Base-by-base conservation (phyloP, 345 rosid genomes). In the Rubroshorea leprosula region DNA sequence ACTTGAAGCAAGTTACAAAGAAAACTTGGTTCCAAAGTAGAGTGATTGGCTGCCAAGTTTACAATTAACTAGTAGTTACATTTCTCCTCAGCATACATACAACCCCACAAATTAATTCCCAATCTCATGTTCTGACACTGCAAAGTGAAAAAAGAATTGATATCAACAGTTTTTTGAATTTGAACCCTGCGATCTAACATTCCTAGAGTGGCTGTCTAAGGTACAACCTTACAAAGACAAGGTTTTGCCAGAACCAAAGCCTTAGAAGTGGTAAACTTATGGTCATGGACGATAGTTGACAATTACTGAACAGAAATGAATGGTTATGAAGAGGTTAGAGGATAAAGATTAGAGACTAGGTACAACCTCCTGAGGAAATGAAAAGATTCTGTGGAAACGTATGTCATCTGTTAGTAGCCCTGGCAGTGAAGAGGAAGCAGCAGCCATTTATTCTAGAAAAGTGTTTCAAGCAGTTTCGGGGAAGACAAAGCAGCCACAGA, bases 401-500 rank as follows among this genome's bases (percentile, higher is more conserved):
- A 10, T 35, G 52, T 72, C 44, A 58, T 61, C 79, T 67, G 74
- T 62, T 69, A 72, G 70, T 65, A 41, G 51, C 44, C 47, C 62
- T 66, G 51, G 56, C 23, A 18, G 45, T 45, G 58, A 45, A 35
- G 69, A 47, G 55, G 60, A 73, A 68, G 66, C 66, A 43, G 49
- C 65, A 57, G 49, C 5, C 58, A 61, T 56, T 38, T 49, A 26
- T 49, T 66, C 63, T 75, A 74, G 77, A 90, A 90, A 38, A 82
- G 82, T 14, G 76, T 72, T 39, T 80, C 94, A 19, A 72, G 85
- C 68, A 85, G 68, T 64, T 68, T 67, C 3, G 83, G 70, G 11
- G 96, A 90, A 41, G 84, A 68, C 62, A 85, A 57, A 5, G 76
- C 68, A 5, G 87, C 89, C 69, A 90, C 97, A 0, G 87, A 79